Evolutionary conservation across 495 filamentous ascomycete genomes (phyloP).

Genomic region (Penicillium alfredii): DNA sequence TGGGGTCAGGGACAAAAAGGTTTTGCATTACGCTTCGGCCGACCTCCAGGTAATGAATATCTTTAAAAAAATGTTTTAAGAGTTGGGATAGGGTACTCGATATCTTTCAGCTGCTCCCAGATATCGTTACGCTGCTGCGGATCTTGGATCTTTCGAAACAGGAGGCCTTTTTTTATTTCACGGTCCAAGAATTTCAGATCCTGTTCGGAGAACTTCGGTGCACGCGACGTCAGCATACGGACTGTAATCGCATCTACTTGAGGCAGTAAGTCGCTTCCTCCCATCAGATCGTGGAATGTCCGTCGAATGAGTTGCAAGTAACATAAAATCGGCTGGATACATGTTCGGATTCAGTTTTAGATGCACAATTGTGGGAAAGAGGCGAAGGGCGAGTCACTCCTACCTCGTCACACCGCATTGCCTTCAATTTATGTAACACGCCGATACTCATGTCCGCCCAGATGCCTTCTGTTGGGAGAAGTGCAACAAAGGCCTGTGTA

Average conservation of each 20-base stretch:
- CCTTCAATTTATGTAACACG: slow-evolving; percentile 8
- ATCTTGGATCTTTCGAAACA: background rate
- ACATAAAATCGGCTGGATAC: slow-evolving; percentile 4
- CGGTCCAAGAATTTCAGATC: background rate
- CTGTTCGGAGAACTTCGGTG: slow-evolving; percentile 1
- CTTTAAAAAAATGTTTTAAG: slow-evolving; percentile 1
- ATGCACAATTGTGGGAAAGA: background rate
- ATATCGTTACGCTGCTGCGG: background rate
- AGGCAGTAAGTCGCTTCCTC: background rate
- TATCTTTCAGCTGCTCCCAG: background rate
- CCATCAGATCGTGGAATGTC: slow-evolving; percentile 3
- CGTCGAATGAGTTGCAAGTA: slow-evolving; percentile 3
- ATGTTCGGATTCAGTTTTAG: background rate
- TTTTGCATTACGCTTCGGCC: background rate
- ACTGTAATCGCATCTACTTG: slow-evolving; percentile 2
- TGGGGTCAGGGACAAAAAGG: background rate
- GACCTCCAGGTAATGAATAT: slow-evolving; percentile 1
- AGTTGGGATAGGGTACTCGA: slow-evolving; percentile 1
- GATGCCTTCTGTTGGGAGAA: slow-evolving; percentile 6
- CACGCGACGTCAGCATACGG: background rate
- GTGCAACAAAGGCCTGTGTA: background rate
- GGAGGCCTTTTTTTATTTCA: background rate
- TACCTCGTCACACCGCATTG: slow-evolving; percentile 14
- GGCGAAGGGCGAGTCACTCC: background rate
- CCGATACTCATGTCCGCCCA: slow-evolving; percentile 13